Evolutionary conservation across 441 rosid genomes (phyloP).

Genomic region (Populus trichocarpa): DNA sequence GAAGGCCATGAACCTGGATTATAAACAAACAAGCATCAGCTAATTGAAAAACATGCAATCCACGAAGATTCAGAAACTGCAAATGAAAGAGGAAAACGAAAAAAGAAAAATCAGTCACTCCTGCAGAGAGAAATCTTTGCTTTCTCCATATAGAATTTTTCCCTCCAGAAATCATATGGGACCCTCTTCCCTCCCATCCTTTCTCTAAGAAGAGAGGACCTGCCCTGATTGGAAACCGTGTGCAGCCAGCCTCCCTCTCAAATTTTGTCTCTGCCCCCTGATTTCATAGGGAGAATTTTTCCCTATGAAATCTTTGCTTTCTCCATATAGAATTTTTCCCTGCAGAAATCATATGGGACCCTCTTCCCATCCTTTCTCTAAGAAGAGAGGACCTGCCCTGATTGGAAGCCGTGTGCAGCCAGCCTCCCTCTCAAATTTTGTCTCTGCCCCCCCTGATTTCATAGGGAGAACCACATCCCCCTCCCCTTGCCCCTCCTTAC

Average conservation of each 20-base stretch:
- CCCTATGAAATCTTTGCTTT: background rate
- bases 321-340: background rate
- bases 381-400: background rate
- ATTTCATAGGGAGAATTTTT: too few relatives aligned
- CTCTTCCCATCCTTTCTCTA: background rate
- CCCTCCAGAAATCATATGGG: background rate
- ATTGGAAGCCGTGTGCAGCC: background rate
- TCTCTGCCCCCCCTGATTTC: background rate
- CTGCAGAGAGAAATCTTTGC: background rate
- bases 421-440: background rate
- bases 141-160: background rate
- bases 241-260: background rate
- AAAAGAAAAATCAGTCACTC: background rate
- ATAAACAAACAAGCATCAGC: background rate
- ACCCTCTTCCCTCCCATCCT: background rate
- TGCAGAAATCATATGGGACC: background rate
- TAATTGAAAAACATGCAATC: background rate
- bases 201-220: background rate
- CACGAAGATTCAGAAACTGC: background rate
- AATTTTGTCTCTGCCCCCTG: background rate
- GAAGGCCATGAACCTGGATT: constrained; percentile 73
- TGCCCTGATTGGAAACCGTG: background rate
- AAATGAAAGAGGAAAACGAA: background rate
- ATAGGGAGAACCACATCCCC: background rate
- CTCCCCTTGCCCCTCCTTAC: background rate